Evolutionary conservation across 768 basidiomycete species (phyloP), one percentile per base, ranked within the genome.

Genomic region (Trametes cinnabarina): DNA sequence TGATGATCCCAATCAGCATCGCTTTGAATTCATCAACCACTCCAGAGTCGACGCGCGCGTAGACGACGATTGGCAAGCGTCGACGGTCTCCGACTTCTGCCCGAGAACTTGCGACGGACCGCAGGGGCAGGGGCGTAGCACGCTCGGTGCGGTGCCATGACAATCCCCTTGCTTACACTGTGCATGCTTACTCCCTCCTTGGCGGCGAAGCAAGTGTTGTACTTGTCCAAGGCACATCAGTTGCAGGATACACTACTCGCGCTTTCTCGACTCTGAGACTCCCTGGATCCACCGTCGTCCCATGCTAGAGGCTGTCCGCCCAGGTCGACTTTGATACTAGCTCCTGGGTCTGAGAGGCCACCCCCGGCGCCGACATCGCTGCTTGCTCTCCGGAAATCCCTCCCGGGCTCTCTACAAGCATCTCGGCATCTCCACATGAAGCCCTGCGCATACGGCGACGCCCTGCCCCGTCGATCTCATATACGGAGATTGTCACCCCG

Each of bases 1-100:
- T 48, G 46, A 46, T 51, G 17, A 19, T 37, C 60, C 56, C 23
- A 50, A 61, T 61, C 60, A 61, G 55, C 60, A 32, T 7, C 30
- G 30, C 30, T 32, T 32, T 32, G 7, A 6, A 32, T 32, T 12
- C 6, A 6, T 12, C 30, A 32, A 32, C 55, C 56, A 35, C 40
- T 30, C 37, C 26, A 43, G 6, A 12, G 17, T 1, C 15, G 22
- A 4, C 48, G 30, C 30, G 30, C 30, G 19, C 52, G 19, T 35
- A 20, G 43, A 28, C 52, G 41, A 46, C 51, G 17, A 41, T 52
- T 42, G 51, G 41, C 30, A 52, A 20, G 51, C 17, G 9, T 9
- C 9, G 20, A 14, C 28, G 11, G 30, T 32, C 30, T 32, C 30
- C 30, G 12, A 34, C 42, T 12, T 5, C 3, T 41, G 19, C 30